A percentile compares a stretch with the other conserved stretches of the same genome.
Evolutionary conservation across 2,329 filamentous ascomycete genomes (phyloP).

Genomic region (Cladosporium sp.): DNA sequence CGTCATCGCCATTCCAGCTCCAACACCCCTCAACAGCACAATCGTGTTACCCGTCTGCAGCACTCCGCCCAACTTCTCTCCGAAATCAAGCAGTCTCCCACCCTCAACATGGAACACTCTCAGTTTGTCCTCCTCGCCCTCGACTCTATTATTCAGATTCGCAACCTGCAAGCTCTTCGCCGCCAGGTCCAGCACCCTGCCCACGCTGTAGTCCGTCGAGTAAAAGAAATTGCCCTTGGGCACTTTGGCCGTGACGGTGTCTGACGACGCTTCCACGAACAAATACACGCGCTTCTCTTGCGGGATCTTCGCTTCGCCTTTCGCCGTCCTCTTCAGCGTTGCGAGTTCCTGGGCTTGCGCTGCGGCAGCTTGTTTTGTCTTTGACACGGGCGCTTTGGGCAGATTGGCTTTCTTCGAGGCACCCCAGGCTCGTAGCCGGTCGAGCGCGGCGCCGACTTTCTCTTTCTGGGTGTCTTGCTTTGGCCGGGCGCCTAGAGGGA

Average conservation of each 20-base stretch:
- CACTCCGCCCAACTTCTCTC: conserved; percentile 75
- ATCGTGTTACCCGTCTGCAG: conserved; percentile 85
- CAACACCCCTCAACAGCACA: conserved; percentile 82
- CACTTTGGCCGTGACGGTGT: conserved; percentile 79
- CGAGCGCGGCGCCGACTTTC: conserved; percentile 72
- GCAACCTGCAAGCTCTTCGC: conserved; percentile 75
- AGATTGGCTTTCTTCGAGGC: conserved; percentile 58
- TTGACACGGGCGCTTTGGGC: conserved; percentile 49
- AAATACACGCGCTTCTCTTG: conserved; percentile 86
- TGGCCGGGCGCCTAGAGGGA: conserved; percentile 58
- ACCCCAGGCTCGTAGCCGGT: conserved; percentile 78
- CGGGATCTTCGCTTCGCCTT: conserved; percentile 82
- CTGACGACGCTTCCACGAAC: conserved; percentile 85
- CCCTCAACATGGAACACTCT: conserved; percentile 92
- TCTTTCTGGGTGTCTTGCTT: conserved; percentile 55
- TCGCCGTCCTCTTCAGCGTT: conserved; percentile 80
- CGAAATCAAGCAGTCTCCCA: conserved; percentile 81
- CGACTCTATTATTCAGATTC: conserved; percentile 79
- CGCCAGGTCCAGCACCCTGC: conserved; percentile 75
- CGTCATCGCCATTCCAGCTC: conserved; percentile 53
- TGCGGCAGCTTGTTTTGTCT: conserved; percentile 56
- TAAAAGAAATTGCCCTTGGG: conserved; percentile 62
- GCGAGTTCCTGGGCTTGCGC: conserved; percentile 71
- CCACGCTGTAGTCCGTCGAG: conserved; percentile 79
- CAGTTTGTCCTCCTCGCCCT: conserved; percentile 75